Evolutionary conservation across 371 early-diverging fungal genomes (phyloP).

Genomic region (Mucor ambiguus): DNA sequence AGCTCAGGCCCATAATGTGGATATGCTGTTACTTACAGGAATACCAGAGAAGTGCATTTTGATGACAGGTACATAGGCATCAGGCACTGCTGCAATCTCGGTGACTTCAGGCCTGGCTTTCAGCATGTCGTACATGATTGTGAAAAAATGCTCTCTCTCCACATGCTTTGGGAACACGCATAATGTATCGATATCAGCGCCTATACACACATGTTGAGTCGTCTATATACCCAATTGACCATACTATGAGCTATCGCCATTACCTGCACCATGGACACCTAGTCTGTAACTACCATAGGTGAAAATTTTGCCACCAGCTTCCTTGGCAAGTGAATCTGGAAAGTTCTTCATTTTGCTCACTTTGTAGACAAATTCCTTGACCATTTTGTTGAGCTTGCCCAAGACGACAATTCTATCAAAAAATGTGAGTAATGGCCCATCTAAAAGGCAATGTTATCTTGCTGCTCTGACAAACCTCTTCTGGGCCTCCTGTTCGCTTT

Average conservation of each 20-base stretch:
- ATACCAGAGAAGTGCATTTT: slow-evolving; percentile 93
- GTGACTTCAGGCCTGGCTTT: slow-evolving; percentile 83
- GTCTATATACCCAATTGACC: too few relatives aligned
- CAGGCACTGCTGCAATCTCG: slow-evolving; percentile 87
- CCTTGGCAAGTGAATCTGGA: slow-evolving; percentile 80
- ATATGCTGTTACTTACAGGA: slow-evolving; percentile 57
- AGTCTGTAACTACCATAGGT: slow-evolving; percentile 99
- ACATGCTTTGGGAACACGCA: slow-evolving; percentile 98
- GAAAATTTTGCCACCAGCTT: slow-evolving; percentile 97
- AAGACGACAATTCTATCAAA: slow-evolving; percentile 79
- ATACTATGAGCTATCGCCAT: neutral
- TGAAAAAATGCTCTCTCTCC: slow-evolving; percentile 95
- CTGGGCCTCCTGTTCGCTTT: slow-evolving; percentile 68
- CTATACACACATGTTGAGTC: slow-evolving; percentile 35
- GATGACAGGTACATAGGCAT: slow-evolving; percentile 99
- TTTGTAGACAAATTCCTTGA: slow-evolving; percentile 89
- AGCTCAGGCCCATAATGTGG: neutral
- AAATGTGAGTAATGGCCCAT: too few relatives aligned
- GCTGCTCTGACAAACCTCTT: slow-evolving; percentile 27
- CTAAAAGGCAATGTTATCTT: neutral
- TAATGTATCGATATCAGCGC: slow-evolving; percentile 99
- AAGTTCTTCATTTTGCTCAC: slow-evolving; percentile 69
- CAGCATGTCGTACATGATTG: slow-evolving; percentile 87
- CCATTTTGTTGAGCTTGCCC: slow-evolving; percentile 82
- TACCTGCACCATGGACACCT: slow-evolving; percentile 96